phyloP scores from a whole-genome alignment of 2,329 filamentous ascomycete genomes.

The Phialocephala sp. region DNA sequence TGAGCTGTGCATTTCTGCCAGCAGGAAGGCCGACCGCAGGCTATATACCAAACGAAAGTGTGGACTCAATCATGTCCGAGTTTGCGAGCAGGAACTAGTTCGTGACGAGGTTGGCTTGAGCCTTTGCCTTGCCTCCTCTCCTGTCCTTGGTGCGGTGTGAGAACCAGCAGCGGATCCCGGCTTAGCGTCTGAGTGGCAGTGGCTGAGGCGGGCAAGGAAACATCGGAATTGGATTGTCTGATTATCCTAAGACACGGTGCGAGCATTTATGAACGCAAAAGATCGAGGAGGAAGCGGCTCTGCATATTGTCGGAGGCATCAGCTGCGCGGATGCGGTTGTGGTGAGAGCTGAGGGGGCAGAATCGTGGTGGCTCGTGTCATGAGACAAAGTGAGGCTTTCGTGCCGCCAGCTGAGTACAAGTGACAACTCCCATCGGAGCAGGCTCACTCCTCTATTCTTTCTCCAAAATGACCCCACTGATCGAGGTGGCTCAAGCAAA shows the following conservation, averaged over 20 bases:
- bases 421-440: not conserved
- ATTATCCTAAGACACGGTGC: constrained; percentile 6
- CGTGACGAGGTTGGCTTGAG: constrained; percentile 10
- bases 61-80: not conserved
- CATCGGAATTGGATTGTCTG: not conserved
- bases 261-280: not conserved
- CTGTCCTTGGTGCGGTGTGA: constrained; percentile 1
- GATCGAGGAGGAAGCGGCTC: not conserved
- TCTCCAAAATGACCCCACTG: not conserved
- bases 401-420: not conserved
- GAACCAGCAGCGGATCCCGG: constrained; percentile 1
- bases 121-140: not conserved
- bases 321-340: not conserved
- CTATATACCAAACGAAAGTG: constrained; percentile 31
- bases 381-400: constrained; percentile 5
- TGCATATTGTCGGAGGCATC: constrained; percentile 3
- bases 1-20: constrained; percentile 7
- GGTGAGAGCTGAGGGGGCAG: not conserved
- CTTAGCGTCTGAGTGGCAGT: constrained; percentile 6
- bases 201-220: not conserved
- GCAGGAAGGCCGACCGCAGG: constrained; percentile 23
- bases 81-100: not conserved
- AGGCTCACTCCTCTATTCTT: not conserved
- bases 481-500: too few species aligned
- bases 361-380: not conserved